Percentiles rank a stretch among this genome's conserved stretches.
Conservation (phyloP, 805 yeast species). For the Scheffersomyces ergatensis region DNA sequence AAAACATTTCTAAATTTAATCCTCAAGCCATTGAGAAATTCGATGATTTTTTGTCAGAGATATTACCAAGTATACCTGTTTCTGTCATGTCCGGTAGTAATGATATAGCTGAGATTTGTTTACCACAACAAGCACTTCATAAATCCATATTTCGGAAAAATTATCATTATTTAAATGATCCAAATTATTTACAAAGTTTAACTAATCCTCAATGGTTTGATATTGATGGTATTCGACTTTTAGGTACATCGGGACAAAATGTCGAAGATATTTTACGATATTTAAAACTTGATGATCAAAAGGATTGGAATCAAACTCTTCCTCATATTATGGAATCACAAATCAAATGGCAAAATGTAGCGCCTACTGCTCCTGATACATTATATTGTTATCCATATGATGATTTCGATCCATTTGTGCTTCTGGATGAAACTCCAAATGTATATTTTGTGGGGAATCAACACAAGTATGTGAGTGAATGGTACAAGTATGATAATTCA, state of each 20-base stretch:
- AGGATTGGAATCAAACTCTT: conserved; percentile 37
- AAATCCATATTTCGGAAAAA: conserved; percentile 59
- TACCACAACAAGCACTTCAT: conserved; percentile 93
- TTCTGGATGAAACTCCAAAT: conserved; percentile 74
- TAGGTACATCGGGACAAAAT: conserved; percentile 86
- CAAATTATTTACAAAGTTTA: conserved; percentile 17
- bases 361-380: conserved; percentile 97
- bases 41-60: conserved; percentile 56
- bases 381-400: conserved; percentile 83
- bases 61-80: conserved; percentile 62
- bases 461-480: conserved; percentile 51
- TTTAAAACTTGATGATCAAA: conserved; percentile 28
- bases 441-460: conserved; percentile 88
- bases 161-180: conserved; percentile 34
- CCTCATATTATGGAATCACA: conserved; percentile 54
- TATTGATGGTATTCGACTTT: conserved; percentile 46
- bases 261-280: conserved; percentile 76
- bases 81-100: conserved; percentile 78
- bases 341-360: conserved; percentile 78
- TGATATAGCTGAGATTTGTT: conserved; percentile 81
- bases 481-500: conserved; percentile 17
- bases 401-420: conserved; percentile 73
- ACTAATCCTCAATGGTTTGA: conserved; percentile 76
- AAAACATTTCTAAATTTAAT: conserved; percentile 51
- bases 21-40: conserved; percentile 49